Percentiles rank a stretch among this genome's conserved stretches.
Evolutionary conservation across 2,329 filamentous ascomycete species (phyloP).

Genomic region (Pyrenophora seminiperda): DNA sequence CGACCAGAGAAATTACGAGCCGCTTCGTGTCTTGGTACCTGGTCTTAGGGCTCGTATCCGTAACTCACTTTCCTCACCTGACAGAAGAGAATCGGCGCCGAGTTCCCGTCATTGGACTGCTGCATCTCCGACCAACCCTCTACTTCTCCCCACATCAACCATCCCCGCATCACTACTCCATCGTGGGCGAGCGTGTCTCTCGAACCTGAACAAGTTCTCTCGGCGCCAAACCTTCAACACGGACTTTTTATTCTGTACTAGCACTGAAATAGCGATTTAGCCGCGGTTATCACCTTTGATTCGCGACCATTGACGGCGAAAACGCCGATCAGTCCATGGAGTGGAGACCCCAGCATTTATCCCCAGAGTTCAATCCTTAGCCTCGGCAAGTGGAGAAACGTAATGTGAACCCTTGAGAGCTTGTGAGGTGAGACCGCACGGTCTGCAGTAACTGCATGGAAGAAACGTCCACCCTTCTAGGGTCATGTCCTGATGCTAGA

Average conservation of each 20-base stretch:
- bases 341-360: conserved; percentile 6
- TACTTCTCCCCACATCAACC: neutral
- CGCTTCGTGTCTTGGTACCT: no score
- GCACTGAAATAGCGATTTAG: conserved; percentile 9
- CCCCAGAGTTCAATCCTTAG: conserved; percentile 8
- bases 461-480: no score
- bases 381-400: conserved; percentile 12
- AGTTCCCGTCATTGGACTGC: no score
- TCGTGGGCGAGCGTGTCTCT: neutral
- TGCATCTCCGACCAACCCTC: no score
- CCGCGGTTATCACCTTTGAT: conserved; percentile 1
- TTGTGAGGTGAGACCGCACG: no score
- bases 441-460: no score
- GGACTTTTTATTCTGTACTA: neutral
- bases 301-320: conserved; percentile 4
- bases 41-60: no score
- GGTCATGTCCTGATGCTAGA: no score
- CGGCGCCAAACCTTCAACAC: conserved; percentile 9
- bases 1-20: no score
- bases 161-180: neutral
- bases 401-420: neutral
- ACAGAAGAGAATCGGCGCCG: no score
- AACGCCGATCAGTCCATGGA: conserved; percentile 3
- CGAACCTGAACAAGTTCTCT: conserved; percentile 1
- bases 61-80: no score